These are phyloP conservation scores for Sequoia sempervirens DNA, from an alignment of 75 land plant species.

Conservation along the genomic window DNA sequence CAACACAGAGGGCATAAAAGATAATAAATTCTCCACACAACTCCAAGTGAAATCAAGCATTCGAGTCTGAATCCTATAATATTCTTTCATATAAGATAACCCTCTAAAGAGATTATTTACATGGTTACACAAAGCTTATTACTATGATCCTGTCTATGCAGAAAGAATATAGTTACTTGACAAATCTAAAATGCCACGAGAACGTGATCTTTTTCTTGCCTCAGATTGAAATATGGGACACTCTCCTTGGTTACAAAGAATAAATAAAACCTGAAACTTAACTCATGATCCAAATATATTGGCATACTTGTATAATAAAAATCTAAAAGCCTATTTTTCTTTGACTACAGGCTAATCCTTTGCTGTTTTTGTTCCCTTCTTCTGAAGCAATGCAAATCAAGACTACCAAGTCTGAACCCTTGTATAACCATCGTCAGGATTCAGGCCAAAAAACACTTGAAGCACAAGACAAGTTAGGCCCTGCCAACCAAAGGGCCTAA, in stretches of 20 bases:
- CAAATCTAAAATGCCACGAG: not conserved
- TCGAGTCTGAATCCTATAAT: not conserved
- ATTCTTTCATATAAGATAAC: not conserved
- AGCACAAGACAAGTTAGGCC: not conserved
- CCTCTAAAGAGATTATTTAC: not conserved
- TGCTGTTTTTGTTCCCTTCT: not conserved
- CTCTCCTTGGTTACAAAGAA: slow-evolving; percentile 12
- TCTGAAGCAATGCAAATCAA: slow-evolving; percentile 6
- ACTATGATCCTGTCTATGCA: not conserved
- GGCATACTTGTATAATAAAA: not conserved
- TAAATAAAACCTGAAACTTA: slow-evolving; percentile 6
- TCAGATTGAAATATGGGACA: slow-evolving; percentile 4
- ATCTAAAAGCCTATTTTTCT: slow-evolving; percentile 5
- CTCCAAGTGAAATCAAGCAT: not conserved
- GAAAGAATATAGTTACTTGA: slow-evolving; percentile 9
- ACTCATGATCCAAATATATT: not conserved
- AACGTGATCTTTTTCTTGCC: not conserved
- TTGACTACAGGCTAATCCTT: not conserved
- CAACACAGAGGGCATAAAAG: not conserved
- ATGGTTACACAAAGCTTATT: slow-evolving; percentile 3
- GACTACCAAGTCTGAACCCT: not conserved
- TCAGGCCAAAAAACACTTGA: slow-evolving; percentile 1
- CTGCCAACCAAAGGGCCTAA: not conserved
- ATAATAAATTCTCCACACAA: not conserved
- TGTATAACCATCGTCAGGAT: not conserved